Evolutionary conservation across 1,284 basidiomycete genomes (phyloP).

Genomic region (Trametes versicolor): DNA sequence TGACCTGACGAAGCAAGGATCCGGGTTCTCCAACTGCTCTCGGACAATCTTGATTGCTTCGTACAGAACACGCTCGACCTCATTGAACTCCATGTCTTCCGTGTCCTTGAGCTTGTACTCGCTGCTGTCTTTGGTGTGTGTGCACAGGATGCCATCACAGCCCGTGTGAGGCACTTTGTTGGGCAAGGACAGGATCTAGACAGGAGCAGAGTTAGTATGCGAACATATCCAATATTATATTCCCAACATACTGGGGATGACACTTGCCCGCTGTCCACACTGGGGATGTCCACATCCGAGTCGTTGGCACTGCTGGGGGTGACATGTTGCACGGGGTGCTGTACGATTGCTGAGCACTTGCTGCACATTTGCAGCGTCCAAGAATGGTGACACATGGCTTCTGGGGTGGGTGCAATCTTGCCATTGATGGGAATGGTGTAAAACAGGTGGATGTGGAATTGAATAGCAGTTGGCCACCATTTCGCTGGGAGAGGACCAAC

Average conservation of each 20-base stretch:
- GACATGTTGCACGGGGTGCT: neutral
- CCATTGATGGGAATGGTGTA: neutral
- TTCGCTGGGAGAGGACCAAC: neutral
- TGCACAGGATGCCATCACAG: neutral
- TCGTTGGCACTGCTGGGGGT: neutral
- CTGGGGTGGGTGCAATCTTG: neutral
- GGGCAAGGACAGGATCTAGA: neutral
- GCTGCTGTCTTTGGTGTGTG: too few species aligned
- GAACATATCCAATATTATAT: too few species aligned
- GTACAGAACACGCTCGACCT: too few species aligned
- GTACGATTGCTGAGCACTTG: neutral
- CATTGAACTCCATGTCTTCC: too few species aligned
- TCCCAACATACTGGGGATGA: neutral
- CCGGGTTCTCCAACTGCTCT: too few species aligned
- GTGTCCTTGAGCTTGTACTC: too few species aligned
- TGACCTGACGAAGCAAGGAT: too few species aligned
- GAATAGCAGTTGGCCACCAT: neutral
- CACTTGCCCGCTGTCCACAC: neutral
- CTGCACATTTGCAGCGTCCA: neutral
- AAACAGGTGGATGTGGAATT: neutral
- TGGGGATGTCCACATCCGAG: neutral
- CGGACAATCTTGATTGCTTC: too few species aligned
- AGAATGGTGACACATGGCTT: neutral
- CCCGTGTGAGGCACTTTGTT: neutral
- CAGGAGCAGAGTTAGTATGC: neutral